Conservation (phyloP, 2,329 filamentous ascomycete species). For the Lecanoromycetidae sp. region DNA sequence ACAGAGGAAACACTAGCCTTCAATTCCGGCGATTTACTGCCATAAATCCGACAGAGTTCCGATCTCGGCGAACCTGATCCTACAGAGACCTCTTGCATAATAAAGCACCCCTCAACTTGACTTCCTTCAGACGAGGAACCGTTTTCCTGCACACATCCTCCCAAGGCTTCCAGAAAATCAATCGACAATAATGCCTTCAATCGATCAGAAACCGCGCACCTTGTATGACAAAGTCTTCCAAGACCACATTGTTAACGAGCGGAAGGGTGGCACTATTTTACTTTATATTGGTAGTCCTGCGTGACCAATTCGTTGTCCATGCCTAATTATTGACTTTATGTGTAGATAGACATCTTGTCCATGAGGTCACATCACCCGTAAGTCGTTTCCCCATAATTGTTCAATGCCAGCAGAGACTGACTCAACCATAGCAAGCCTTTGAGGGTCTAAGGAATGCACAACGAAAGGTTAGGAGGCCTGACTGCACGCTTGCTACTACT, state of each 20-base stretch:
- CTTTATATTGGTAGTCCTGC: constrained; percentile 70
- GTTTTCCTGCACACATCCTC: too few species aligned
- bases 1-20: too few species aligned
- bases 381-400: constrained; percentile 28
- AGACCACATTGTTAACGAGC: constrained; percentile 89
- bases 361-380: constrained; percentile 95
- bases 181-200: constrained; percentile 60
- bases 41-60: too few species aligned
- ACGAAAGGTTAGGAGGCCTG: constrained; percentile 77
- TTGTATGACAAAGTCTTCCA: constrained; percentile 97
- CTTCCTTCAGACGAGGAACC: too few species aligned
- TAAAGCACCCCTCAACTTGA: too few species aligned
- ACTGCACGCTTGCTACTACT: constrained; percentile 92
- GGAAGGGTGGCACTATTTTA: constrained; percentile 81
- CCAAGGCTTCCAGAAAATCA: neutral
- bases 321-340: constrained; percentile 1
- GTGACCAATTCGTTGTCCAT: neutral
- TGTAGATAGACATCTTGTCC: constrained; percentile 82
- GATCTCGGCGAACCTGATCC: too few species aligned
- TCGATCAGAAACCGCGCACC: constrained; percentile 61
- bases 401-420: constrained; percentile 14
- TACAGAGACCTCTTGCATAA: too few species aligned
- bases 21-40: too few species aligned
- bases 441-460: constrained; percentile 85
- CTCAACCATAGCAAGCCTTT: constrained; percentile 66